These are phyloP conservation scores for Phallus indusiatus DNA, from an alignment of 768 basidiomycete genomes.

Conservation along the genomic window DNA sequence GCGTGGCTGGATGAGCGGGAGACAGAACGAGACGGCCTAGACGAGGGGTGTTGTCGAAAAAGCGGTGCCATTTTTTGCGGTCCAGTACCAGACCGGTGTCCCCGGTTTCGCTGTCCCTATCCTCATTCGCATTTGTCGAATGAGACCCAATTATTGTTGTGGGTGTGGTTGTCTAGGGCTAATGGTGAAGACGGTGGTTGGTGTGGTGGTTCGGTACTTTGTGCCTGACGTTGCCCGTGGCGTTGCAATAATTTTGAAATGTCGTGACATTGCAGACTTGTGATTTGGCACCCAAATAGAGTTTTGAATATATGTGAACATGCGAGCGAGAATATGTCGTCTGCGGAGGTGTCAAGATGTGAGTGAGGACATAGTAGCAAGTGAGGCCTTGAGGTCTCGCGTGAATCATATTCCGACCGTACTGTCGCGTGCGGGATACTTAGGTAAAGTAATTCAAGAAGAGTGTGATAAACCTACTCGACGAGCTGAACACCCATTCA, in stretches of 20 bases:
- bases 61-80: constrained; percentile 52
- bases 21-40: constrained; percentile 6
- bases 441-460: neutral
- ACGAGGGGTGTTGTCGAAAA: constrained; percentile 39
- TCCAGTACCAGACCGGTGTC: constrained; percentile 4
- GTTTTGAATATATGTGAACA: constrained; percentile 65
- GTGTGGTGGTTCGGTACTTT: too few relatives aligned
- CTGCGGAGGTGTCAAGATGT: too few relatives aligned
- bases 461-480: constrained; percentile 34
- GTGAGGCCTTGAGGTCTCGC: constrained; percentile 45
- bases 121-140: too few relatives aligned
- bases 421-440: constrained; percentile 56
- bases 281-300: constrained; percentile 88
- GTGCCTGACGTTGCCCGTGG: constrained; percentile 12
- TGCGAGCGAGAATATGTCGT: constrained; percentile 75
- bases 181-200: too few relatives aligned
- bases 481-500: constrained; percentile 83
- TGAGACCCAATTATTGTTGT: too few relatives aligned
- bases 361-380: too few relatives aligned
- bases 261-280: constrained; percentile 82
- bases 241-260: constrained; percentile 28
- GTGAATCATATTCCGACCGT: constrained; percentile 88
- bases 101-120: neutral
- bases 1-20: neutral
- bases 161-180: too few relatives aligned